Evolutionary conservation across 331 rosid species (phyloP).

Genomic region (Malus hybrid): DNA sequence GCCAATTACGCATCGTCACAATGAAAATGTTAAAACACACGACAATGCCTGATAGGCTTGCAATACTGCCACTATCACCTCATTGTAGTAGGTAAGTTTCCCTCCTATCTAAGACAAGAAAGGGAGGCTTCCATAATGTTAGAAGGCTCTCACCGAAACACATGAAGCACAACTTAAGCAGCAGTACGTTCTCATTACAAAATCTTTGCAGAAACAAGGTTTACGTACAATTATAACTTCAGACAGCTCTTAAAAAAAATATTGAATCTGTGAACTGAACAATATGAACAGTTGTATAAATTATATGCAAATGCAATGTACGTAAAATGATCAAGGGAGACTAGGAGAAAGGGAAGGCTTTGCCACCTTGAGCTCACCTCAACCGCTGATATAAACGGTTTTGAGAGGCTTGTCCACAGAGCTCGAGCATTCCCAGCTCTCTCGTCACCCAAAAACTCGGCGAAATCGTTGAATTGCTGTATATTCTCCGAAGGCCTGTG

Average conservation of each 20-base stretch:
- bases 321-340: slow-evolving; percentile 35
- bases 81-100: too few relatives aligned
- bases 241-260: not conserved
- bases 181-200: not conserved
- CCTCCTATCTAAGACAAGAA: too few relatives aligned
- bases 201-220: not conserved
- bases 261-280: not conserved
- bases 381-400: slow-evolving; percentile 71
- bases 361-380: slow-evolving; percentile 78
- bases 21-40: too few relatives aligned
- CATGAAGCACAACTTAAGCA: not conserved
- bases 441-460: slow-evolving; percentile 72
- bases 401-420: slow-evolving; percentile 73
- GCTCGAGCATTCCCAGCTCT: slow-evolving; percentile 90
- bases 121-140: too few relatives aligned
- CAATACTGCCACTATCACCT: too few relatives aligned
- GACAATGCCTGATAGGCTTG: too few relatives aligned
- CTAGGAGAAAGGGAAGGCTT: slow-evolving; percentile 79
- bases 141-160: not conserved
- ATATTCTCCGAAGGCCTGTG: slow-evolving; percentile 72
- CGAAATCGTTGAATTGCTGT: slow-evolving; percentile 79
- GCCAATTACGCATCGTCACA: too few relatives aligned
- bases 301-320: not conserved
- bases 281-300: not conserved
- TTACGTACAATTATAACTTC: not conserved